Evolutionary conservation across 495 filamentous ascomycete genomes (phyloP).

Genomic region (Xylaria nigripes): DNA sequence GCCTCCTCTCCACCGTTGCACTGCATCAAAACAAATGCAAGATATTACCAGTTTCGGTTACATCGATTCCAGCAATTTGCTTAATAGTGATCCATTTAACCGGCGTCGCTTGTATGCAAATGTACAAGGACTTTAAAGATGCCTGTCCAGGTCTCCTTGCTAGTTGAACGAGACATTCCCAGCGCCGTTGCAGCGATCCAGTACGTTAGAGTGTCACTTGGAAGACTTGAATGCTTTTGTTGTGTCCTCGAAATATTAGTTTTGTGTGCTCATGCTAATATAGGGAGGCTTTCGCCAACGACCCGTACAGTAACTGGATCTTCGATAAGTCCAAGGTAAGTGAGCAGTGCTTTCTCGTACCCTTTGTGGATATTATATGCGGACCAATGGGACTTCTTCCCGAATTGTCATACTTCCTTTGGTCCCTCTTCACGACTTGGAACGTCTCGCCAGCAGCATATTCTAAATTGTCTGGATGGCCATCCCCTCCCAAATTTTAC

Average conservation of each 20-base stretch:
- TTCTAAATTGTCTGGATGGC: not conserved
- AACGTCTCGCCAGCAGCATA: not conserved
- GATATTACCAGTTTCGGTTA: conserved; percentile 1
- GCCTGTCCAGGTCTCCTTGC: conserved; percentile 47
- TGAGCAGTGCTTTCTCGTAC: conserved; percentile 5
- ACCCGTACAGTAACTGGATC: conserved; percentile 58
- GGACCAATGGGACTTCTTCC: not conserved
- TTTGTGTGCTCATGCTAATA: not conserved
- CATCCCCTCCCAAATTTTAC: too few species aligned
- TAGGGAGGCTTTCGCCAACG: conserved; percentile 52
- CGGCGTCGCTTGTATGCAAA: not conserved
- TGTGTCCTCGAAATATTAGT: not conserved
- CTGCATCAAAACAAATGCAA: not conserved
- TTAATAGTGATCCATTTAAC: not conserved
- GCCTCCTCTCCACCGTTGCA: not conserved
- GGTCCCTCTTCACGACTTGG: not conserved
- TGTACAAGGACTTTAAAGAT: conserved; percentile 23
- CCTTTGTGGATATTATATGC: not conserved
- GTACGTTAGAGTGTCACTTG: too few species aligned
- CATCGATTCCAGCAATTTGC: conserved; percentile 1
- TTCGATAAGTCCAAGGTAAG: conserved; percentile 47
- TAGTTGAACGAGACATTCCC: conserved; percentile 52
- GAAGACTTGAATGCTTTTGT: too few species aligned
- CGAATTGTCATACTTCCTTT: not conserved
- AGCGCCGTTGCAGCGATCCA: conserved; percentile 46